Conservation (phyloP, 1,284 basidiomycete species). For the Sphaerobolus stellatus region DNA sequence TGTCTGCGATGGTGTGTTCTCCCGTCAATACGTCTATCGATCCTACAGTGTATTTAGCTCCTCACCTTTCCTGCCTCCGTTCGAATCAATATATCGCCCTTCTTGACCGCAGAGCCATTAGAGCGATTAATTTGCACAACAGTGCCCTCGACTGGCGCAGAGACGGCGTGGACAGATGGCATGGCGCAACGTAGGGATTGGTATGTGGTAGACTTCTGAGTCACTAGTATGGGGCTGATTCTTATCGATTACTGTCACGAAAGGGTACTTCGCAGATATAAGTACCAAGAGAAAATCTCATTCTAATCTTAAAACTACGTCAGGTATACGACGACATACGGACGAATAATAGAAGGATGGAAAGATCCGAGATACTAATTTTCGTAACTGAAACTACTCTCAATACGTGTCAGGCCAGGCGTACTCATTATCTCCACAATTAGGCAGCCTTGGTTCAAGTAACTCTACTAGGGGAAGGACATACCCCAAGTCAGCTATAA, state of each 20-base stretch:
- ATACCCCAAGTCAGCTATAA: too few relatives aligned
- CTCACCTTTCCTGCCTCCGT: conserved; percentile 38
- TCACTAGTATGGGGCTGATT: not conserved
- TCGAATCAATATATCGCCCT: conserved; percentile 46
- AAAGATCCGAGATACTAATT: not conserved
- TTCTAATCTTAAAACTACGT: not conserved
- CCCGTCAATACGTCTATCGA: too few relatives aligned
- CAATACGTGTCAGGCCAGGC: not conserved
- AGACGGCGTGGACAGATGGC: too few relatives aligned
- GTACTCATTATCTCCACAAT: too few relatives aligned
- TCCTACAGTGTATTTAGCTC: too few relatives aligned
- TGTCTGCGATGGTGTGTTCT: conserved; percentile 12
- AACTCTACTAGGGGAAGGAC: too few relatives aligned
- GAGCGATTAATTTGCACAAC: conserved; percentile 12
- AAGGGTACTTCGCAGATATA: not conserved
- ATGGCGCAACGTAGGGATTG: too few relatives aligned
- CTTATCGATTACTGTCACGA: not conserved
- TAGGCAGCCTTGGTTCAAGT: too few relatives aligned
- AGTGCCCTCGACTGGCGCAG: conserved; percentile 16
- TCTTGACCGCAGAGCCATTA: conserved; percentile 42
- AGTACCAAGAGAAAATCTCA: not conserved
- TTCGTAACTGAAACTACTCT: not conserved
- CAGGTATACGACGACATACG: not conserved
- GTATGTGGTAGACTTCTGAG: not conserved
- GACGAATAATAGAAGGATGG: not conserved